Base-by-base conservation (phyloP, 2,329 filamentous ascomycete species). In the Xylaria sp. region DNA sequence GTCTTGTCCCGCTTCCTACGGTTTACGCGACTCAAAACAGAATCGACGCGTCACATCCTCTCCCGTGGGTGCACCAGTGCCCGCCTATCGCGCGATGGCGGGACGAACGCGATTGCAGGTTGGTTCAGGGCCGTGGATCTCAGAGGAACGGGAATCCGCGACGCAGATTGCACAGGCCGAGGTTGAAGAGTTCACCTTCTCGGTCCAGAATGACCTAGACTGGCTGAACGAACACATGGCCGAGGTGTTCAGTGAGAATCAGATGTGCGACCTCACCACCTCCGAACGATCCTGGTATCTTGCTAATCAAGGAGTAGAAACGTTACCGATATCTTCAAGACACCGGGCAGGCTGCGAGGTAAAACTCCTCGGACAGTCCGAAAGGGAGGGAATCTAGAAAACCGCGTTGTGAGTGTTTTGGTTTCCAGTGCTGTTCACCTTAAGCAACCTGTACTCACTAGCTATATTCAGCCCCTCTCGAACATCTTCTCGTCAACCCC, bases 171-270 rank as follows among this genome's bases (percentile, higher is more conserved):
- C 92, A 18, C 87, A 91, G 56, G 88, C 94, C 65, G 96, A 98
- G 80, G 88, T 93, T 64, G 95, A 98, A 74, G 97, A 99, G 82
- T 97, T 98, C 78, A 89, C 92, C 52, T 98, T 93, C 82, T 94
- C 94, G 37, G 94, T 93, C 71, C 90, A 93, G 68, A 97, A 98
- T 82, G 96, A 99, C 80, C 85, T 98, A 77, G 94, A 98, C 79
- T 99, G 96, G 96, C 85, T 99, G 76, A 98, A 99, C 78, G 96
- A 98, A 83, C 96, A 99, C 81, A 98, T 99, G 95, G 89, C 90
- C 59, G 94, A 97, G 72, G 93, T 99, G 77, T 97, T 98, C 80
- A 91, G 90, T 76, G 90, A 91, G 75, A 92, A 94, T 78, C 90
- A 94, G 82, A 89, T 94, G 96, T 98, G 88, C 77, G 92, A 87